Evolutionary conservation across 2,329 filamentous ascomycete species (phyloP), one percentile per base, ranked within the genome.

Genomic region (Ophioceras dolichostomum): DNA sequence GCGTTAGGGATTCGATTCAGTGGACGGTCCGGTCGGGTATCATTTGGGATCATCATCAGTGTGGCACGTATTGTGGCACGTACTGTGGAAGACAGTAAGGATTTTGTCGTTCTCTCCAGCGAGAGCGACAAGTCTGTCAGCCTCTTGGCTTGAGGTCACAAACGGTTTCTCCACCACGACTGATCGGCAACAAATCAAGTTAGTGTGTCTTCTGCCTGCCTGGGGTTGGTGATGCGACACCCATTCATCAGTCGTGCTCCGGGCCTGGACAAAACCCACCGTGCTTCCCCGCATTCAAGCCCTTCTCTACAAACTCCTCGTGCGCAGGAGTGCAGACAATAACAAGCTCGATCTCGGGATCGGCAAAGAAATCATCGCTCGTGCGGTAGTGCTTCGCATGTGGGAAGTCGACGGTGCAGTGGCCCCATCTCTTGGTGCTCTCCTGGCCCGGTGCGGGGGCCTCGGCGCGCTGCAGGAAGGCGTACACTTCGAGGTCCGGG

Each of bases 151-250:
- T 2, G 74, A 76, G 8, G 69, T 67, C 2, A 73, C 73, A 50
- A 81, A 80, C 0, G 76, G 76, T 54, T 81, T 81, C 52, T 82
- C 76, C 41, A 75, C 73, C 10, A 81, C 61, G 10, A 79, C 75
- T 62, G 29, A 19, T 32, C 27, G 9, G 10, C 13, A 8, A 14
- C 32, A n/a, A n/a, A n/a, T n/a, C n/a, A n/a, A n/a, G n/a, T n/a
- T n/a, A n/a, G n/a, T n/a, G n/a, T n/a, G n/a, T n/a, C n/a, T n/a
- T n/a, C n/a, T n/a, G n/a, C n/a, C n/a, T n/a, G n/a, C n/a, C n/a
- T n/a, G n/a, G n/a, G n/a, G n/a, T n/a, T n/a, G n/a, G n/a, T n/a
- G n/a, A n/a, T n/a, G n/a, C n/a, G n/a, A n/a, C n/a, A n/a, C n/a
- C n/a, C n/a, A n/a, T n/a, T n/a, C n/a, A n/a, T n/a, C n/a, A n/a